Evolutionary conservation across 2,329 filamentous ascomycete species (phyloP), one percentile per base, ranked within the genome.

Genomic region (Cladosporium colombiae): DNA sequence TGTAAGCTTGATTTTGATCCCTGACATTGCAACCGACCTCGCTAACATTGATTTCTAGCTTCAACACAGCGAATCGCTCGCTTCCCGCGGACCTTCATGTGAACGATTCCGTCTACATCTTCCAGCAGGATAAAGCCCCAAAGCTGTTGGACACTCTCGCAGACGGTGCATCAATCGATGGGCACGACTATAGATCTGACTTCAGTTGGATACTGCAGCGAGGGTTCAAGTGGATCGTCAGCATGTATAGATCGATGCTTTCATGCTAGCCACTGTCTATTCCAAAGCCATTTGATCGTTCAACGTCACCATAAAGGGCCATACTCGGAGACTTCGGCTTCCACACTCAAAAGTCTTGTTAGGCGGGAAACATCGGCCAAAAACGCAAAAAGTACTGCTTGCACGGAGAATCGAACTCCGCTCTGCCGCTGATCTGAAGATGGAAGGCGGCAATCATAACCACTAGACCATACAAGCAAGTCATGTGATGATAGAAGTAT

Each of bases 211-310:
- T 70, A 23, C 33, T 70, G 23, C 35, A 67, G 64, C 65, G 66
- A 27, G 65, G 62, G 1, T 69, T 66, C 40, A 62, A 70, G 7
- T 70, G 69, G 70, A 62, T 70, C 40, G 70, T 71, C 46, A n/a
- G n/a, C n/a, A n/a, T n/a, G n/a, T n/a, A n/a, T n/a, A n/a, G n/a
- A n/a, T n/a, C n/a, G n/a, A n/a, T n/a, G n/a, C n/a, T n/a, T n/a
- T n/a, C n/a, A n/a, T n/a, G n/a, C n/a, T n/a, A n/a, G n/a, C n/a
- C n/a, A n/a, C n/a, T n/a, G n/a, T n/a, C n/a, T n/a, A n/a, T n/a
- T n/a, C n/a, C n/a, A n/a, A n/a, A n/a, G n/a, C n/a, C n/a, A n/a
- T n/a, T n/a, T n/a, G n/a, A n/a, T n/a, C n/a, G n/a, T n/a, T n/a
- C n/a, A n/a, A n/a, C n/a, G n/a, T n/a, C n/a, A n/a, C n/a, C n/a